A percentile compares a stretch with the other conserved stretches of the same genome.
Evolutionary conservation across 2,329 filamentous ascomycete genomes (phyloP).

Genomic region (Colletotrichum tropicicola): DNA sequence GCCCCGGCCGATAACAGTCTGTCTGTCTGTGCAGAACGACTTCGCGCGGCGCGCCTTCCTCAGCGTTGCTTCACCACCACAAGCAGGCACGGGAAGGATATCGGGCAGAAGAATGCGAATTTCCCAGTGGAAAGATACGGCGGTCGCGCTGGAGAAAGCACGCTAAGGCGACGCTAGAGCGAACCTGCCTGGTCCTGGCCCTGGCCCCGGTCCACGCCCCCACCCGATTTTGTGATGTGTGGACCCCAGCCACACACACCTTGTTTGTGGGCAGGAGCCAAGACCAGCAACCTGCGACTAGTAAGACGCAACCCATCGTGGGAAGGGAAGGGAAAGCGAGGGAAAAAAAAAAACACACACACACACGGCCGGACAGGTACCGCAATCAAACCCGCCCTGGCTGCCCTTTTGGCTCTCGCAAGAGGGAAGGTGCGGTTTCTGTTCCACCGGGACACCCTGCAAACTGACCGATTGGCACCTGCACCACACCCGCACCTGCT

Average conservation of each 20-base stretch:
- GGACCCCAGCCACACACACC: conserved; percentile 26
- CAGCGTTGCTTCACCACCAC: not conserved
- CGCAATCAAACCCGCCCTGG: conserved; percentile 15
- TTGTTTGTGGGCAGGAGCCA: conserved; percentile 23
- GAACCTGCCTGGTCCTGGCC: conserved; percentile 17
- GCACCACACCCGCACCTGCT: not conserved
- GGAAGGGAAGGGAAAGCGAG: conserved; percentile 11
- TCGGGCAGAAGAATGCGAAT: not conserved
- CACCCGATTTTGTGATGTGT: conserved; percentile 5
- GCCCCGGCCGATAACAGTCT: conserved; percentile 21
- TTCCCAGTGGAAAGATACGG: not conserved
- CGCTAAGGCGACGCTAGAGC: conserved; percentile 15
- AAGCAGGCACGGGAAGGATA: not conserved
- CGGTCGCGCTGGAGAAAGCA: not conserved
- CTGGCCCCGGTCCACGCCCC: not conserved
- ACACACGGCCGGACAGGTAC: not conserved
- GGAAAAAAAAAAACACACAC: not conserved
- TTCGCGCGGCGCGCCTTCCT: not conserved
- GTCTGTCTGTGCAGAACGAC: conserved; percentile 1
- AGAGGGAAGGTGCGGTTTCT: conserved; percentile 29
- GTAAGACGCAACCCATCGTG: conserved; percentile 22
- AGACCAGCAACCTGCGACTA: conserved; percentile 22
- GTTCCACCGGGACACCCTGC: conserved; percentile 27
- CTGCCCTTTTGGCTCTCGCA: conserved; percentile 7
- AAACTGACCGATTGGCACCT: conserved; percentile 6